Conservation (phyloP, 2,329 filamentous ascomycete genomes). For the Decorospora gaudefroyi region DNA sequence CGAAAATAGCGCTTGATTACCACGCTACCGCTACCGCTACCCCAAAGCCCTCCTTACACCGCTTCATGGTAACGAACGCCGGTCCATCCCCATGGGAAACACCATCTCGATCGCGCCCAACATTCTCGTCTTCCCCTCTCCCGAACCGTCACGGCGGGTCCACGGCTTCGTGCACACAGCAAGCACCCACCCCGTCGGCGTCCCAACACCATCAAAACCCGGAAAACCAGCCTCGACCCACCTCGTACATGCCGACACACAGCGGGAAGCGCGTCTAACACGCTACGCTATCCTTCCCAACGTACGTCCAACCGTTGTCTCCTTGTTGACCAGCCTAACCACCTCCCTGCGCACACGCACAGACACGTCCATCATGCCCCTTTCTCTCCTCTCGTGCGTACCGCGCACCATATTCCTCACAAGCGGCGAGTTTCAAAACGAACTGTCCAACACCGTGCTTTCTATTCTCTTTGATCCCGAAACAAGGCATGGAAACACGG, state of each 20-base stretch:
- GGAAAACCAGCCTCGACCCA: too few relatives aligned
- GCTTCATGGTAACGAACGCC: neutral
- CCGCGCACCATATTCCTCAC: neutral
- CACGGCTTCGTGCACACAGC: too few relatives aligned
- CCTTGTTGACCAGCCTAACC: neutral
- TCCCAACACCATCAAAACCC: too few relatives aligned
- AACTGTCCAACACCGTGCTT: neutral
- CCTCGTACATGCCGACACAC: too few relatives aligned
- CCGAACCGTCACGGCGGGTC: neutral
- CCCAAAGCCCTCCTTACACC: neutral
- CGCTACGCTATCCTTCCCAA: too few relatives aligned
- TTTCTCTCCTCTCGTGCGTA: neutral
- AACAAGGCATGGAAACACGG: neutral
- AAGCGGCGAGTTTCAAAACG: constrained; percentile 2
- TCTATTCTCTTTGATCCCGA: constrained; percentile 1
- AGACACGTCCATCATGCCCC: neutral
- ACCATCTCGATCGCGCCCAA: neutral
- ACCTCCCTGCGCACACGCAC: neutral
- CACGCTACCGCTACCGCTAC: too few relatives aligned
- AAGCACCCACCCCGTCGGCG: too few relatives aligned
- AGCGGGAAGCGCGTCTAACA: too few relatives aligned
- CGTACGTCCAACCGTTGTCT: too few relatives aligned
- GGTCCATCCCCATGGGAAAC: neutral
- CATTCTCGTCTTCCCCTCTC: neutral
- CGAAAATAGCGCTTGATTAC: too few relatives aligned